These are phyloP conservation scores for Eucalyptus polybractea DNA, from an alignment of 345 rosid genomes.

Conservation along the genomic window DNA sequence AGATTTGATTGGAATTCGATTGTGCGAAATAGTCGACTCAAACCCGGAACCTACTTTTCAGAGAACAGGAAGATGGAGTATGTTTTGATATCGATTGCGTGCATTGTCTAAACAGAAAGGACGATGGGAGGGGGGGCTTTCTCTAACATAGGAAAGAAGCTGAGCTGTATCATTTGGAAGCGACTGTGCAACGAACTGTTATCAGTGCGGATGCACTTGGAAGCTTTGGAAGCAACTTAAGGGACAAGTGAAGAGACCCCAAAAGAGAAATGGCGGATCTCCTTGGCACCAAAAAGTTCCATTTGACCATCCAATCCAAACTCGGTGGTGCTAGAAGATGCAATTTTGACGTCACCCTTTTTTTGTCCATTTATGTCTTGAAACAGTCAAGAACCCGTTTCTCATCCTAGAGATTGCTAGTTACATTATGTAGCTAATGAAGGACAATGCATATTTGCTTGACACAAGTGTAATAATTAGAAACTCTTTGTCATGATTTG, in stretches of 20 bases:
- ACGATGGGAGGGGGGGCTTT: not conserved
- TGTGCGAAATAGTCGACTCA: not conserved
- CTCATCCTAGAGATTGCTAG: not conserved
- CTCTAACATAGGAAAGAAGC: not conserved
- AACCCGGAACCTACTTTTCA: not conserved
- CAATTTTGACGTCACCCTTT: not conserved
- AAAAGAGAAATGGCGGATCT: not conserved
- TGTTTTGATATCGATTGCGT: not conserved
- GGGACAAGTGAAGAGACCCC: not conserved
- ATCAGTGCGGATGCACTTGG: not conserved
- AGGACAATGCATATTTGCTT: not conserved
- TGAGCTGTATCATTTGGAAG: not conserved
- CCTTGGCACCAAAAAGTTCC: not conserved
- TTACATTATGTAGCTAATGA: rapidly evolving
- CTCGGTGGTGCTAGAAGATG: not conserved
- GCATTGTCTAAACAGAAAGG: not conserved
- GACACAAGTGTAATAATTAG: rapidly evolving
- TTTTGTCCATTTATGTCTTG: not conserved
- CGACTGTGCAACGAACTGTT: not conserved
- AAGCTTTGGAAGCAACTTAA: not conserved
- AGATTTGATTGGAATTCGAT: not conserved
- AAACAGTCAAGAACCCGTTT: rapidly evolving
- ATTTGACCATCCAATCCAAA: not conserved
- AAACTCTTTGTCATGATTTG: not conserved
- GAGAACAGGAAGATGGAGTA: not conserved